These are phyloP conservation scores for Chenopodium album DNA, from an alignment of 148 eudicot genomes.

Conservation along the genomic window DNA sequence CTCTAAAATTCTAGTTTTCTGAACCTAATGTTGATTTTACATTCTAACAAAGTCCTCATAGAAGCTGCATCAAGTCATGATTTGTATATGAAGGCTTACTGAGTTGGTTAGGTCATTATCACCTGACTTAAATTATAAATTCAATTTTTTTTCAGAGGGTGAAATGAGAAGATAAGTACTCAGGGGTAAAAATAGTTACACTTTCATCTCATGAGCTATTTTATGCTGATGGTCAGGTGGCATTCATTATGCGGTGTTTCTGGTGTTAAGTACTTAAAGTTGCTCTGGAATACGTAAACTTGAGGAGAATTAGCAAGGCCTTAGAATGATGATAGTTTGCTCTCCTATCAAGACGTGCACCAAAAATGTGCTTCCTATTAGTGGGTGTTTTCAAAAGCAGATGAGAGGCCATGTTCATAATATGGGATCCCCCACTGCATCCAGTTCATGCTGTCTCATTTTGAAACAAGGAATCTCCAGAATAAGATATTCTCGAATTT, in stretches of 20 bases:
- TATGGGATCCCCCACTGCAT: slow-evolving; percentile 32
- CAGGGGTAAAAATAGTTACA: not conserved
- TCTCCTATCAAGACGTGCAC: slow-evolving; percentile 38
- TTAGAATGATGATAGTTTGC: slow-evolving; percentile 46
- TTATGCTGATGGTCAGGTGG: slow-evolving; percentile 16
- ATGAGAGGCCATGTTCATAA: slow-evolving; percentile 37
- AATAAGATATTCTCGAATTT: slow-evolving; percentile 33
- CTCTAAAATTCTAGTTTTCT: too few relatives aligned
- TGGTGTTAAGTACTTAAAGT: not conserved
- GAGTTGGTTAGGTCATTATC: not conserved
- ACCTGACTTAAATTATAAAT: not conserved
- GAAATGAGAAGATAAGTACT: not conserved
- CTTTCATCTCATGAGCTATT: slow-evolving; percentile 1
- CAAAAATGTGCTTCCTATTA: slow-evolving; percentile 32
- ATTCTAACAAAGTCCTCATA: too few relatives aligned
- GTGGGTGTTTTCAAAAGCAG: slow-evolving; percentile 39
- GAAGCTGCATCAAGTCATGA: too few relatives aligned
- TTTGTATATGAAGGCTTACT: not conserved
- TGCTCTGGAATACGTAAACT: slow-evolving; percentile 3
- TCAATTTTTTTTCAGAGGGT: not conserved
- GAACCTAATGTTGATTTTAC: too few relatives aligned
- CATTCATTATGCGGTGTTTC: not conserved
- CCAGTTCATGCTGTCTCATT: slow-evolving; percentile 37
- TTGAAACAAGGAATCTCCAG: slow-evolving; percentile 33
- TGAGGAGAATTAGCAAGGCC: slow-evolving; percentile 20